phyloP scores from a whole-genome alignment of 192 early-diverging fungal genomes.

The Podila horticola region DNA sequence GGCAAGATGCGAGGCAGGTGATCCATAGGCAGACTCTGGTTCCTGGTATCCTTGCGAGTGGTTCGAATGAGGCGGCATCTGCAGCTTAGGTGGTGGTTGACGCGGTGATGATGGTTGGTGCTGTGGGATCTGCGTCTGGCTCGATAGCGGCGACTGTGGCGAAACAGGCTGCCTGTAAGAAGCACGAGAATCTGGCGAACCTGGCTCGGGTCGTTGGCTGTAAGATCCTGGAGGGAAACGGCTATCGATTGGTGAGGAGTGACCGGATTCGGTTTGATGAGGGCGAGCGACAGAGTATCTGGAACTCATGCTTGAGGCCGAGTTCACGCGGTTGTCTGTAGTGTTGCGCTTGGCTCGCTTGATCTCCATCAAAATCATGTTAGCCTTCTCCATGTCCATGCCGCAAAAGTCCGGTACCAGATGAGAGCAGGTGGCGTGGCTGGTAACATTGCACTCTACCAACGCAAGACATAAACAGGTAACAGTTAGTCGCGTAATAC shows the following conservation, averaged over 20 bases:
- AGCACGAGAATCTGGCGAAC: slow-evolving; percentile 41
- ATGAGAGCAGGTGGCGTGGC: slow-evolving; percentile 86
- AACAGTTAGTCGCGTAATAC: background rate
- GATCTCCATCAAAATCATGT: slow-evolving; percentile 87
- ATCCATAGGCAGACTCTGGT: slow-evolving; percentile 54
- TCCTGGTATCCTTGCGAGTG: slow-evolving; percentile 37
- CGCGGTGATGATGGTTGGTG: slow-evolving; percentile 35
- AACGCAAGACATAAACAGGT: slow-evolving; percentile 19
- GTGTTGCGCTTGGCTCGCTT: slow-evolving; percentile 66
- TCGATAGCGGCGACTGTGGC: slow-evolving; percentile 26
- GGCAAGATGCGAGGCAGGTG: slow-evolving; percentile 55
- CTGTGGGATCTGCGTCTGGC: slow-evolving; percentile 7
- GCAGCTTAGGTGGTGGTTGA: slow-evolving; percentile 42
- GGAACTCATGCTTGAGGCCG: slow-evolving; percentile 27
- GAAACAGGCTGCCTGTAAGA: slow-evolving; percentile 41
- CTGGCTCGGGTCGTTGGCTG: slow-evolving; percentile 32
- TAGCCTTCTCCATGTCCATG: slow-evolving; percentile 86
- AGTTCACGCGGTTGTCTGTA: slow-evolving; percentile 39
- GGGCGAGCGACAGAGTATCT: slow-evolving; percentile 25
- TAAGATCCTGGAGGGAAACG: slow-evolving; percentile 44
- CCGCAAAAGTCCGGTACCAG: slow-evolving; percentile 96
- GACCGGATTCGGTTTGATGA: slow-evolving; percentile 25
- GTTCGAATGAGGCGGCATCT: slow-evolving; percentile 41
- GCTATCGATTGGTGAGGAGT: slow-evolving; percentile 36
- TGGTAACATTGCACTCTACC: slow-evolving; percentile 83